Percentiles rank a stretch among this genome's conserved stretches.
Evolutionary conservation across 768 basidiomycete genomes (phyloP).

Genomic region (Rhizopogon vesiculosus): DNA sequence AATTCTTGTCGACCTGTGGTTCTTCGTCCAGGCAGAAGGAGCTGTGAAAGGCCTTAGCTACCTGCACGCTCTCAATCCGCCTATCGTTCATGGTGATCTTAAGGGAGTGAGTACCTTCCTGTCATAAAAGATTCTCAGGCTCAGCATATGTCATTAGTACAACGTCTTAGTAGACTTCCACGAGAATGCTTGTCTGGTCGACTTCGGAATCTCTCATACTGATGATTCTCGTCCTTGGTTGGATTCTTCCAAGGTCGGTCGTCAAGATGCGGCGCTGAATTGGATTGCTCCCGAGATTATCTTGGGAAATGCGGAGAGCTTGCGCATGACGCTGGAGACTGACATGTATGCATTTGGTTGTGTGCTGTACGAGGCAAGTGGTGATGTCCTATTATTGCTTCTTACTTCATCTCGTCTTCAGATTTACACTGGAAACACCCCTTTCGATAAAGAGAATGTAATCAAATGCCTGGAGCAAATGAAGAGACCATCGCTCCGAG

Average conservation of each 20-base stretch:
- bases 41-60: slow-evolving; percentile 18
- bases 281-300: slow-evolving; percentile 28
- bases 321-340: slow-evolving; percentile 8
- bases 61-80: slow-evolving; percentile 18
- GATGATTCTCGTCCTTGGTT: slow-evolving; percentile 18
- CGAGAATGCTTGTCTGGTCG: slow-evolving; percentile 14
- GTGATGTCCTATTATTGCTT: background rate
- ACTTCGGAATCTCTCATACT: slow-evolving; percentile 24
- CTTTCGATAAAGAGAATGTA: background rate
- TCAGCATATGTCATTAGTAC: slow-evolving; percentile 9
- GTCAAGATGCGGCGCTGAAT: slow-evolving; percentile 1
- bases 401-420: background rate
- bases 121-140: background rate
- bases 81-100: slow-evolving; percentile 37
- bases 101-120: slow-evolving; percentile 26
- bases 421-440: background rate
- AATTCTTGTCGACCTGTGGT: background rate
- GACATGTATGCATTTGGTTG: slow-evolving; percentile 26
- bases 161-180: slow-evolving; percentile 17
- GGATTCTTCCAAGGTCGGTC: slow-evolving; percentile 19
- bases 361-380: slow-evolving; percentile 25
- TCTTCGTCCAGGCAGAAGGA: slow-evolving; percentile 5
- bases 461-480: background rate
- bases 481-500: background rate
- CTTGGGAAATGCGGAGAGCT: background rate